phyloP scores from a whole-genome alignment of 2,329 filamentous ascomycete species.

The Volutella citrinella region DNA sequence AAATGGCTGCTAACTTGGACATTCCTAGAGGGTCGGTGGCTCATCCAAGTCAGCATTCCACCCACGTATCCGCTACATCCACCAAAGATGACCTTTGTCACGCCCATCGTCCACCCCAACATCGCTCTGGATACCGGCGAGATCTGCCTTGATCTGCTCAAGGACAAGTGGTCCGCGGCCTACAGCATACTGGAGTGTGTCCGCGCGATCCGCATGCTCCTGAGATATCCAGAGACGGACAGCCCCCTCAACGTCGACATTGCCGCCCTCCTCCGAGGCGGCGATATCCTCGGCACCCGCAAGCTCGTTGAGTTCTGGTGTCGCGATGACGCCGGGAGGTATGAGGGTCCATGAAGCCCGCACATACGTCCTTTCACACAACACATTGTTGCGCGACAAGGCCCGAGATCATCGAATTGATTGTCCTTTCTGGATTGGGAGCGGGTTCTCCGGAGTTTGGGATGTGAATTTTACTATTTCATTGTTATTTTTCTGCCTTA shows the following conservation, averaged over 20 bases:
- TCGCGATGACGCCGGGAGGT: slow-evolving; percentile 32
- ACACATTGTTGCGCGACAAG: too few species aligned
- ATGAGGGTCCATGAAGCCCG: slow-evolving; percentile 34
- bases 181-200: slow-evolving; percentile 77
- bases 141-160: slow-evolving; percentile 88
- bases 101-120: slow-evolving; percentile 83
- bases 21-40: slow-evolving; percentile 76
- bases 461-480: too few species aligned
- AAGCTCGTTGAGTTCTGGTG: slow-evolving; percentile 72
- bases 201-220: slow-evolving; percentile 68
- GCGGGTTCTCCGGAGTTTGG: too few species aligned
- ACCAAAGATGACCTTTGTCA: slow-evolving; percentile 78
- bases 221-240: slow-evolving; percentile 63
- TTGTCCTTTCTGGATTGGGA: too few species aligned
- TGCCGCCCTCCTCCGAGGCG: slow-evolving; percentile 65
- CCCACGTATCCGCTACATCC: slow-evolving; percentile 74
- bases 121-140: slow-evolving; percentile 70
- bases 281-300: slow-evolving; percentile 66
- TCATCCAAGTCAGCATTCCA: slow-evolving; percentile 74
- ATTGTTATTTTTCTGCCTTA: too few species aligned
- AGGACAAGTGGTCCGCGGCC: slow-evolving; percentile 76
- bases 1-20: slow-evolving; percentile 1
- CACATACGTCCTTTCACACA: too few species aligned
- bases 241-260: slow-evolving; percentile 78
- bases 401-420: too few species aligned